Base-by-base conservation (phyloP, 176 grass and related monocot genomes). In the Puccinellia tenuiflora region DNA sequence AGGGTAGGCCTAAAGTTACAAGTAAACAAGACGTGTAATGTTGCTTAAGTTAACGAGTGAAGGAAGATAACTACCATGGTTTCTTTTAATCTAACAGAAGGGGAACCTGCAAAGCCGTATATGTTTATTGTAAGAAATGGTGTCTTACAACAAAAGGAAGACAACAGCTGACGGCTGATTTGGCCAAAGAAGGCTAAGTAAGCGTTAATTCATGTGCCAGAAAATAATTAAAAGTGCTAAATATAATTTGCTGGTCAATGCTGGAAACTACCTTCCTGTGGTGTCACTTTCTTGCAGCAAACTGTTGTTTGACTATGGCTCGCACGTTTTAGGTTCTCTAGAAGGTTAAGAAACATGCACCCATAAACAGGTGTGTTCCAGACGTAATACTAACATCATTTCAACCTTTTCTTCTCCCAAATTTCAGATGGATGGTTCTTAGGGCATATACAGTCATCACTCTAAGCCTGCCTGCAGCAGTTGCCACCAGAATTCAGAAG, bases 401-500 rank as follows among this genome's bases (percentile, higher is more conserved):
- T 22, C 24, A 33, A 3, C 76, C 42, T 68, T 80, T 20, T 43
- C 57, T 76, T 77, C 77, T 77, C 20, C 26, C 30, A 53, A 53
- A 55, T 90, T 77, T 78, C 88, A 90, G 73, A 48, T 78, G 35
- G 69, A 28, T 76, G 39, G 43, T 63, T 70, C 30, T 70, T 33
- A 13, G 10, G 53, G 52, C 62, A 7, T 67, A 29, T 57, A 57
- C 78, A 71, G 30, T 57, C 16, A 18, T 77, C n/a, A 29, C 20
- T 28, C 26, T 69, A 78, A 72, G 55, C 30, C 28, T 52, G 68
- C 68, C 68, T 39, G 42, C 45, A 31, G 13, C 48, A 18, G 25
- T 17, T 33, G 37, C 40, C 30, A 54, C 75, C 21, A 59, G 37
- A 47, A 82, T 83, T 78, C 39, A 77, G 61, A 75, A 9, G 48